Evolutionary conservation across 2,329 filamentous ascomycete species (phyloP), one percentile per base, ranked within the genome.

Genomic region (Clonostachys byssicola): DNA sequence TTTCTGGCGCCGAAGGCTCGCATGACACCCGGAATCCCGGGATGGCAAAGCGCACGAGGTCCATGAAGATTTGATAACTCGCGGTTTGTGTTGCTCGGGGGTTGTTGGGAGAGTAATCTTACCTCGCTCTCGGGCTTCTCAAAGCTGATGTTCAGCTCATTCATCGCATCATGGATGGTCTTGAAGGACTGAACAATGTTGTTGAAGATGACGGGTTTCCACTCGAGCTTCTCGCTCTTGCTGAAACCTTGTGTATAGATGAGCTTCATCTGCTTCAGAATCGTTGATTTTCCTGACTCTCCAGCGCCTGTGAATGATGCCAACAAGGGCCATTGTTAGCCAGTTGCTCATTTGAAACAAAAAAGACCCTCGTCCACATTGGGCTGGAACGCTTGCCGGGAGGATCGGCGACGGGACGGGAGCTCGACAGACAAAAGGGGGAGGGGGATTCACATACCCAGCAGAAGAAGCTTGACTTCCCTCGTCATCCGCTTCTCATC

Each of bases 211-310:
- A 96, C 92, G 14, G 91, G 88, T 58, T 94, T 91, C 80, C 90
- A 95, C 75, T 96, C 90, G 54, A 95, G 83, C 66, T 91, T 89
- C 67, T 97, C 94, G 54, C 82, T 84, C 60, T 89, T 88, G 61
- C 84, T 89, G 72, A 97, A 97, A 44, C 94, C 92, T 66, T 91
- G 85, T 13, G 90, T 85, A 66, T 97, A 94, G 58, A 99, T 96
- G 68, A 99, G 85, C 67, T 92, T 92, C 94, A 99, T 97, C 76
- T 97, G 92, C 74, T 97, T 97, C 55, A 97, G 81, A 50, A 97
- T 92, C 2, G 92, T 97, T 9, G 92, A 96, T 71, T 97, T 97
- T 55, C 92, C 68, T 42, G 68, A 70, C 88, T 97, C 92, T 63
- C 92, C 92, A 59, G 92, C 92, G 67, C 92, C 92, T 96, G 57